Base-by-base conservation (phyloP, 305 asterid species). In the Ajuga reptans region DNA sequence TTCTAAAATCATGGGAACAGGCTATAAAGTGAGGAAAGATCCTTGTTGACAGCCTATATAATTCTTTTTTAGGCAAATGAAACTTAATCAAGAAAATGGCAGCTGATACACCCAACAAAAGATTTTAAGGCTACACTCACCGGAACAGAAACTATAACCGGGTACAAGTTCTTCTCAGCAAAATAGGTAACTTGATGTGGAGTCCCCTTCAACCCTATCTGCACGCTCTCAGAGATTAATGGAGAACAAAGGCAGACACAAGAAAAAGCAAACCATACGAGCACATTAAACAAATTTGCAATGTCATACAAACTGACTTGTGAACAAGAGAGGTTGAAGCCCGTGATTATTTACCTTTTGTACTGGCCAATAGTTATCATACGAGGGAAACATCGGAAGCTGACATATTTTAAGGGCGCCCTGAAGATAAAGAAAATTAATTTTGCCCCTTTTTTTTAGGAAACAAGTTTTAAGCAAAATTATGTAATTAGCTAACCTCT, bases 171-270 rank as follows among this genome's bases (percentile, higher is more conserved):
- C 90, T 90, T 92, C 85, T 92, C 98, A 50, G 95, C 78, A 77
- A 87, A 92, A 80, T 87, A 92, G 72, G 97, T 85, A 47, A 92
- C 93, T 81, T 92, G 97, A 85, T 92, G 98, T 42, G 98, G 96
- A 76, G 98, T 90, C 62, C 91, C 95, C 89, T 92, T 90, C 81
- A 92, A 66, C 53, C 90, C 84, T 77, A 84, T 77, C 98, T 92
- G 89, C 59, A 65, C 67, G 73, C 66, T 12, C 58, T 60, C 78
- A 73, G 8, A 61, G 49, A 61, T 49, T 21, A 24, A 68, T 36
- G 29, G 47, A 72, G 43, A 65, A 67, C 43, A 59, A 68, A 66
- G 46, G 47, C n/a, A 54, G 4, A 55, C 62, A 3, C 36, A 43
- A 36, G 46, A 53, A 47, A 39, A 63, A 61, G 46, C 4, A 55